These are phyloP conservation scores for Rhodomyrtus tomentosa DNA, from an alignment of 345 rosid species.

Conservation along the genomic window DNA sequence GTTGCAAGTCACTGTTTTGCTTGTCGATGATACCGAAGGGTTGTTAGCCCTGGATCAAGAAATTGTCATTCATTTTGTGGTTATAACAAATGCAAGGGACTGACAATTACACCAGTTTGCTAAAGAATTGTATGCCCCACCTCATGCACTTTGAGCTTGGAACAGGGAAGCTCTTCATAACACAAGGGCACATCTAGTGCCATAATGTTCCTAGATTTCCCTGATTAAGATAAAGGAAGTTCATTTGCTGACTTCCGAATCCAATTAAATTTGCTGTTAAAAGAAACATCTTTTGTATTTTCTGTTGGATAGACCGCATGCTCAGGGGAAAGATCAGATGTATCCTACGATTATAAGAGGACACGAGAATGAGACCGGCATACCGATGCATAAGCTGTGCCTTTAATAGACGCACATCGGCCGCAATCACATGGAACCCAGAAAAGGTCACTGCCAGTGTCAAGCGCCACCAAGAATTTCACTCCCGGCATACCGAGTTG, in stretches of 20 bases:
- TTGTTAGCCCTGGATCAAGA: conserved; percentile 49
- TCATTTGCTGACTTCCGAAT: not conserved
- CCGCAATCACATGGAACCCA: conserved; percentile 92
- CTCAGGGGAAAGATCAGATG: not conserved
- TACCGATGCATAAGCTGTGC: conserved; percentile 55
- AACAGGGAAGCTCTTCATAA: not conserved
- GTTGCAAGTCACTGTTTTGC: conserved; percentile 68
- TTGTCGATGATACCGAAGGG: conserved; percentile 57
- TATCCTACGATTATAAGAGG: not conserved
- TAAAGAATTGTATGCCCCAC: not conserved
- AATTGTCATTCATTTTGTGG: not conserved
- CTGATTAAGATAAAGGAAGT: not conserved
- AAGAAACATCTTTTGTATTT: not conserved
- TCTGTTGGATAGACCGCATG: not conserved
- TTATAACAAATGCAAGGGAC: not conserved
- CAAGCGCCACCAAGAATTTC: conserved; percentile 89
- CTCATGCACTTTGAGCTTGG: not conserved
- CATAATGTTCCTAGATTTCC: not conserved
- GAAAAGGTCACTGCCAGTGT: conserved; percentile 78
- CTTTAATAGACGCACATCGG: conserved; percentile 58
- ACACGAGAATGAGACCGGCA: conserved; percentile 2
- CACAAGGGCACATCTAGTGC: not conserved
- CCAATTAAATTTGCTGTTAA: not conserved
- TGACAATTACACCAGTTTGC: not conserved
- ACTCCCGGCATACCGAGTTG: conserved; percentile 73